A percentile compares a stretch with the other conserved stretches of the same genome.
These are phyloP conservation scores for Ambrosia artemisiifolia DNA, from an alignment of 129 eudicot species.

Conservation along the genomic window DNA sequence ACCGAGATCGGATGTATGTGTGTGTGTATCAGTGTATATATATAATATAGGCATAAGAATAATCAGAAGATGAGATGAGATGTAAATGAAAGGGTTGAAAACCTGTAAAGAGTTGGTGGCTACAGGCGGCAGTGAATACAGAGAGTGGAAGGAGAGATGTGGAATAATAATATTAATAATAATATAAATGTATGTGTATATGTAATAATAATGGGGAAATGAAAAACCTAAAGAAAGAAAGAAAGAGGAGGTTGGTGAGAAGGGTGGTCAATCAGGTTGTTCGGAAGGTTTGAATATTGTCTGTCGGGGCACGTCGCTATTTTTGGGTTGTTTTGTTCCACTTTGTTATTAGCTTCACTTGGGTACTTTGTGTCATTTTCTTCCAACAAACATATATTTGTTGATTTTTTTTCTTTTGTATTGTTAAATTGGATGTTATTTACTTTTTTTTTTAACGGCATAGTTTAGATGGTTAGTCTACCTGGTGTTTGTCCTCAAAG, in stretches of 20 bases:
- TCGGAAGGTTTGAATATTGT: constrained; percentile 11
- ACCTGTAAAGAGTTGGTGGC: constrained; percentile 11
- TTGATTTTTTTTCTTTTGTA: no score
- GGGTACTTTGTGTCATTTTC: no score
- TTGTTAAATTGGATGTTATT: no score
- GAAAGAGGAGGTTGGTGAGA: constrained; percentile 9
- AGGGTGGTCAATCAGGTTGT: constrained; percentile 14
- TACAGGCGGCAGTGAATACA: constrained; percentile 9
- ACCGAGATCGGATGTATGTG: neutral
- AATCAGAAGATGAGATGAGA: neutral
- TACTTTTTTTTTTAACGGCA: no score
- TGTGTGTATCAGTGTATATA: neutral
- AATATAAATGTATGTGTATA: no score
- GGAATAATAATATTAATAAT: neutral
- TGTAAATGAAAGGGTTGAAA: neutral
- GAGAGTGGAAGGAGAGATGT: constrained; percentile 5
- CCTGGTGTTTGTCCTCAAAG: no score
- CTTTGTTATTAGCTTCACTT: no score
- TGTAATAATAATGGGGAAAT: neutral
- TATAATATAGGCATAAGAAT: neutral
- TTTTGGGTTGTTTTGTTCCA: neutral
- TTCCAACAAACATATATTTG: no score
- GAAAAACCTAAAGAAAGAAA: neutral
- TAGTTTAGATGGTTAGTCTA: no score
- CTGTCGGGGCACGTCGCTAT: neutral